These are phyloP conservation scores for Erigeron canadensis DNA, from an alignment of 129 eudicot genomes.

Conservation along the genomic window DNA sequence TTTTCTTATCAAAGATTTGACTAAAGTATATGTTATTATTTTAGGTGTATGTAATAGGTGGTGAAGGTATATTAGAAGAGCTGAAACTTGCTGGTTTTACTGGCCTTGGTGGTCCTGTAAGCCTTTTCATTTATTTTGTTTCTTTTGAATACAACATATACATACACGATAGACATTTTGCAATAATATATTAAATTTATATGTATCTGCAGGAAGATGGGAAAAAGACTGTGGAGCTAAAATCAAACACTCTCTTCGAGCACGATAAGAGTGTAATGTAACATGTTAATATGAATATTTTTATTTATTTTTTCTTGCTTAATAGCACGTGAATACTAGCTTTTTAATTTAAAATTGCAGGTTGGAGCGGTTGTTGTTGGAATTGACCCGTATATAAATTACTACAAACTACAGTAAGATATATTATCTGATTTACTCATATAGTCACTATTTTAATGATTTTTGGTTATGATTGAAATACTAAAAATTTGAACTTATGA, in stretches of 20 bases:
- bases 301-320: neutral
- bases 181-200: neutral
- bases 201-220: conserved; percentile 72
- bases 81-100: conserved; percentile 88
- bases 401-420: conserved; percentile 91
- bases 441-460: neutral
- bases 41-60: conserved; percentile 96
- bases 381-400: conserved; percentile 70
- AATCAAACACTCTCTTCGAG: conserved; percentile 61
- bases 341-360: conserved; percentile 38
- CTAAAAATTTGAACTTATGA: neutral
- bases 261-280: conserved; percentile 83
- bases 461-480: conserved; percentile 4
- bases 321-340: neutral
- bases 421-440: neutral
- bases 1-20: neutral
- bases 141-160: neutral
- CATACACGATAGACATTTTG: neutral
- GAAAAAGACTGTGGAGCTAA: conserved; percentile 59
- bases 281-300: conserved; percentile 8
- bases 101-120: conserved; percentile 88
- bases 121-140: neutral
- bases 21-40: neutral
- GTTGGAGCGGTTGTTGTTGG: conserved; percentile 99
- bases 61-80: conserved; percentile 89